Evolutionary conservation across 2,329 filamentous ascomycete genomes (phyloP), one percentile per base, ranked within the genome.

Genomic region (Balansia obtecta): DNA sequence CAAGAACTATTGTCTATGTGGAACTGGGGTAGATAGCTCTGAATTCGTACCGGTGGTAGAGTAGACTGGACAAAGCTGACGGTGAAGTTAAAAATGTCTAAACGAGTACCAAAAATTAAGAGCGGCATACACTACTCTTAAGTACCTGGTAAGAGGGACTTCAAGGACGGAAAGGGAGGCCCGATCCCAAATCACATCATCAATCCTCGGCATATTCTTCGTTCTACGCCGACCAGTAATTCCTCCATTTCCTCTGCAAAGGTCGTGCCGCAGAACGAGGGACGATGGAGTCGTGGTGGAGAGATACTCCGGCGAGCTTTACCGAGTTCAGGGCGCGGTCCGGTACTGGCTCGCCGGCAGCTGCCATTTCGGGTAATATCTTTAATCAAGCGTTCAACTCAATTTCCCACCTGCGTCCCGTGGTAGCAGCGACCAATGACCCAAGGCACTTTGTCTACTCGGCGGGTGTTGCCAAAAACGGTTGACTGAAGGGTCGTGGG

Each of bases 391-490:
- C 32, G 39, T 47, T 27, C 13, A 1, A 38, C 32, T 27, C n/a
- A 38, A 4, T 40, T 22, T 38, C 37, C 20, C 22, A 38, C 13
- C 37, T 15, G 20, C 20, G 12, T 13, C 39, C 22, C 40, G 18
- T 20, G 7, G 40, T 42, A 20, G 18, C 33, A 38, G 34, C 15
- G 34, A 34, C 32, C 34, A 15, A 27, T 34, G 34, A 30, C 45
- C 22, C 2, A 18, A 39, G 34, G 10, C 16, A 32, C 15, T 39
- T 40, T 39, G 40, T 15, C 46, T 22, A 12, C 13, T 32, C 45
- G 50, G 45, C 45, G 45, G 45, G 12, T 22, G 40, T 46, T 46
- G 34, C 49, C 45, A 13, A 41, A 51, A 51, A 46, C 11, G 49
- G 48, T 16, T 37, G 20, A 20, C 22, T 34, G 13, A 16, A 34